Evolutionary conservation across 306 rosid species (phyloP).

Genomic region (Quercus agrifolia): DNA sequence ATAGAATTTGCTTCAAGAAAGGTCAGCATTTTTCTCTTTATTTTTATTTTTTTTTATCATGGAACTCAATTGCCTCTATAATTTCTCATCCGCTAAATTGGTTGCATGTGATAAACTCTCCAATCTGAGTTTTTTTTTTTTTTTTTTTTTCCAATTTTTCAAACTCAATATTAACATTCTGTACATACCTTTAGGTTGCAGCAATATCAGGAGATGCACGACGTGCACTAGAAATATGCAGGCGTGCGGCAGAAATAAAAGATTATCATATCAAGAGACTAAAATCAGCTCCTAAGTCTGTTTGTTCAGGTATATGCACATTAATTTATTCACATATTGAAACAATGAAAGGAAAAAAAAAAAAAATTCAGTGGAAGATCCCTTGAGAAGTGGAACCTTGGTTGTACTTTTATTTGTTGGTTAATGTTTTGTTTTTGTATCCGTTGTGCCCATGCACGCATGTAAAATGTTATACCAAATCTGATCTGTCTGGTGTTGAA

Average conservation of each 20-base stretch:
- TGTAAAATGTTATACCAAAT: background rate
- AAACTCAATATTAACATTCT: slow-evolving; percentile 18
- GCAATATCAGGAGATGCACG: slow-evolving; percentile 98
- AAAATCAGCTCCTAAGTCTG: slow-evolving; percentile 32
- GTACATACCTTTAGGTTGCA: slow-evolving; percentile 64
- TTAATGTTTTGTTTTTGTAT: background rate
- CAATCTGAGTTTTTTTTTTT: background rate
- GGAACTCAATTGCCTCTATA: slow-evolving; percentile 11
- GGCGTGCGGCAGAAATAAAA: slow-evolving; percentile 91
- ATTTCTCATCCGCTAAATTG: background rate
- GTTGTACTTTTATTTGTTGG: background rate
- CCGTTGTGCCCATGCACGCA: background rate
- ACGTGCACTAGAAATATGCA: slow-evolving; percentile 89
- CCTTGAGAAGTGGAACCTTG: background rate
- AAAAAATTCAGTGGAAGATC: background rate
- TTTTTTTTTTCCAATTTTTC: background rate
- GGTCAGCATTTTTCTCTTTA: slow-evolving; percentile 32
- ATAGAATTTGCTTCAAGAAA: slow-evolving; percentile 88
- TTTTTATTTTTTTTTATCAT: slow-evolving; percentile 4
- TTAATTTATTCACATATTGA: background rate
- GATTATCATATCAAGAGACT: slow-evolving; percentile 63
- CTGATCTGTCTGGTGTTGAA: background rate
- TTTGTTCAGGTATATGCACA: slow-evolving; percentile 47
- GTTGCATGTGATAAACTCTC: background rate
- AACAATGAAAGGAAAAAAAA: background rate